Evolutionary conservation across 176 grass and related monocot genomes (phyloP).

Genomic region (Oryza coarctata): DNA sequence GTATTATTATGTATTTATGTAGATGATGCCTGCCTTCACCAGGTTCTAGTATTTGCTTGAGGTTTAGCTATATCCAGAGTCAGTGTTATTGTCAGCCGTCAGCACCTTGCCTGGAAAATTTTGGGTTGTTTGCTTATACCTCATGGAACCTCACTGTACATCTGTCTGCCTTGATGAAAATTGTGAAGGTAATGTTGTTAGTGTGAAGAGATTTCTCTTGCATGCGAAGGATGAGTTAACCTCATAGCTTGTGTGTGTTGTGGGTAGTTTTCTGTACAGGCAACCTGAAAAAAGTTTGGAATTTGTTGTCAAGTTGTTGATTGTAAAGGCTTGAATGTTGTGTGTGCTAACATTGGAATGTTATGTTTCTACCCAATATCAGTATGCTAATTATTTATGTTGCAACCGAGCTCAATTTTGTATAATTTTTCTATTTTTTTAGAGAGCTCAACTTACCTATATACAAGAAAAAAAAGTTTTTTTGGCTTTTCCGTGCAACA

Average conservation of each 20-base stretch:
- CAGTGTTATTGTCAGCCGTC: not conserved
- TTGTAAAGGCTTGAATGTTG: not conserved
- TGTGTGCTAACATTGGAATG: constrained; percentile 1
- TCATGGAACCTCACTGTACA: not conserved
- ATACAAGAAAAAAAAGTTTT: too few relatives aligned
- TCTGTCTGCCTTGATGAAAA: not conserved
- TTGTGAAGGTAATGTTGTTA: not conserved
- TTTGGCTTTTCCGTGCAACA: not conserved
- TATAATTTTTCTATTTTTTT: not conserved
- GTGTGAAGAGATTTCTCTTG: not conserved
- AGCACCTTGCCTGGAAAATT: not conserved
- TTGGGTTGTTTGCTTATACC: not conserved
- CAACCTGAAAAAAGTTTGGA: not conserved
- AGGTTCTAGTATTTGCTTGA: not conserved
- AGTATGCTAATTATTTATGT: not conserved
- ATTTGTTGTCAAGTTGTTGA: not conserved
- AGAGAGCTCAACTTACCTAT: not conserved
- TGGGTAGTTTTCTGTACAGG: not conserved
- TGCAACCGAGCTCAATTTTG: not conserved
- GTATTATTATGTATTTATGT: not conserved
- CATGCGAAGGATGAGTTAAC: not conserved
- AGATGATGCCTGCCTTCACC: not conserved
- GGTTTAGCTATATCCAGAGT: not conserved
- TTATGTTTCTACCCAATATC: not conserved
- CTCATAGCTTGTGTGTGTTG: not conserved